These are phyloP conservation scores for Tylopilus sp. DNA, from an alignment of 1,284 basidiomycete species.

Conservation along the genomic window DNA sequence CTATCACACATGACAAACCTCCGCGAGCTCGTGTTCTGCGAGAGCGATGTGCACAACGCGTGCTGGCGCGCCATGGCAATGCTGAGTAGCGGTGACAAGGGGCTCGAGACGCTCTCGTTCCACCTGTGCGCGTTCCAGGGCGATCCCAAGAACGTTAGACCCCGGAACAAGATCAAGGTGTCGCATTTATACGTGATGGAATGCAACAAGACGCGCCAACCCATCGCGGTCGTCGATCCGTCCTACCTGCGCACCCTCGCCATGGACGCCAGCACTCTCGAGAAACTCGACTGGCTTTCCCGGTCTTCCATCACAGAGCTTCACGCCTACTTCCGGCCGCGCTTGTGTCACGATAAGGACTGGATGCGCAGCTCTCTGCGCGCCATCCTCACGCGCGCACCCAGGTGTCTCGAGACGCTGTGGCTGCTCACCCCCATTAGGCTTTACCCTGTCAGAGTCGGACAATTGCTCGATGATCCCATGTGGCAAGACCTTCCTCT, in stretches of 20 bases:
- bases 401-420: constrained; percentile 4
- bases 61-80: constrained; percentile 16
- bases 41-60: constrained; percentile 4
- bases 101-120: constrained; percentile 19
- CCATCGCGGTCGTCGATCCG: neutral
- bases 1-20: constrained; percentile 21
- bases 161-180: constrained; percentile 5
- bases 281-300: neutral
- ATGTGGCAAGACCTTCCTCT: constrained; percentile 2
- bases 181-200: neutral
- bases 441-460: neutral
- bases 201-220: neutral
- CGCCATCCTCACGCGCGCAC: neutral
- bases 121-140: neutral
- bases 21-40: constrained; percentile 9
- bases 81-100: neutral
- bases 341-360: too few relatives aligned
- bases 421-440: neutral
- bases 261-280: neutral
- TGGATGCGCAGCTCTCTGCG: neutral
- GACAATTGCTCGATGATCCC: neutral
- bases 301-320: constrained; percentile 7
- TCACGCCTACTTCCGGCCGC: neutral
- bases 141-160: neutral
- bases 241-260: neutral